Evolutionary conservation across 2,329 filamentous ascomycete species (phyloP).

Genomic region (Aspergillus sp.): DNA sequence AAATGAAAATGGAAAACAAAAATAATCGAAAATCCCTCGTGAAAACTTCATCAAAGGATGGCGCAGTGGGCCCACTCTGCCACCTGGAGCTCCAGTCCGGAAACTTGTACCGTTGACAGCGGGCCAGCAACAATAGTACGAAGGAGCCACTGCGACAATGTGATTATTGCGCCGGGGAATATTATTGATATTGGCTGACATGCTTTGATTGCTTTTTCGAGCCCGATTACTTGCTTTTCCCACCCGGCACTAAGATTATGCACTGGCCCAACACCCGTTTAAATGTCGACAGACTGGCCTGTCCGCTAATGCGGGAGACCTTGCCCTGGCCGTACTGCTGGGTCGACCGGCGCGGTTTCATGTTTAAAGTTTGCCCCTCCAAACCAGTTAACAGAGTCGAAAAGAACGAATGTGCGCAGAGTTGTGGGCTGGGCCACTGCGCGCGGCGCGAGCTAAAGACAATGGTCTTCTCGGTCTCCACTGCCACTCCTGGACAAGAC

Average conservation of each 20-base stretch:
- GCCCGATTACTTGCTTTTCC: background rate
- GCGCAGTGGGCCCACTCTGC: background rate
- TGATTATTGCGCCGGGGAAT: background rate
- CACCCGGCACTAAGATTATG: background rate
- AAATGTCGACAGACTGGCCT: constrained; percentile 16
- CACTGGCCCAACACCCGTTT: background rate
- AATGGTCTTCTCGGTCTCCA: background rate
- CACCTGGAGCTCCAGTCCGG: background rate
- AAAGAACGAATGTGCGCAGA: background rate
- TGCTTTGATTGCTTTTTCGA: background rate
- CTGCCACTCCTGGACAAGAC: background rate
- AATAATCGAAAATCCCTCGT: constrained; percentile 1
- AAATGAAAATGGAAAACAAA: background rate
- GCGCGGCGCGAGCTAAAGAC: no score
- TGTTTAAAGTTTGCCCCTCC: constrained; percentile 17
- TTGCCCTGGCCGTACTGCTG: constrained; percentile 28
- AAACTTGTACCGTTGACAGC: constrained; percentile 3
- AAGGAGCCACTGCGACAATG: background rate
- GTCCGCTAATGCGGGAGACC: constrained; percentile 29
- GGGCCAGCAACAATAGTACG: background rate
- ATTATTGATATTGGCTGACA: background rate
- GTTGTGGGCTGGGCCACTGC: background rate
- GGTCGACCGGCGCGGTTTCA: constrained; percentile 26
- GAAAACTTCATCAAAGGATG: background rate
- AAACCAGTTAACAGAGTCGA: background rate